Conservation (phyloP, 345 rosid species). For the Eucalyptus pauciflora region DNA sequence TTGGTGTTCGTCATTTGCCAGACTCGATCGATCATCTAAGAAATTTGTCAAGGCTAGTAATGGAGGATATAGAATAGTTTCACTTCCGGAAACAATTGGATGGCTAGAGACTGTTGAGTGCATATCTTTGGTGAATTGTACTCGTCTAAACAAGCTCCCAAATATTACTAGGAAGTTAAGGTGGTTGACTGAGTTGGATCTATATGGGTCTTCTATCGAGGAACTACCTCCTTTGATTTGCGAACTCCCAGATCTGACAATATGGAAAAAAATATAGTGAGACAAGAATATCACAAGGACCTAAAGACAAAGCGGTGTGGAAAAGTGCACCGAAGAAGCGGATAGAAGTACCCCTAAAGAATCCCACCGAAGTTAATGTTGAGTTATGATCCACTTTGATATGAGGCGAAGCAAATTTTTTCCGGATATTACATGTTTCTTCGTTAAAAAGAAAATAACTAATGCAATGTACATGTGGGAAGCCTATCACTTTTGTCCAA, state of each 20-base stretch:
- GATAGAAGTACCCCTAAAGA: not conserved
- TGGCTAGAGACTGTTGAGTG: fast-evolving
- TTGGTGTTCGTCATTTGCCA: fast-evolving
- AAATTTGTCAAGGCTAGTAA: no score
- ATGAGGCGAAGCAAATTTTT: fast-evolving
- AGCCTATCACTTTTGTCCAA: fast-evolving
- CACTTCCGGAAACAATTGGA: fast-evolving
- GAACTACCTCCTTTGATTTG: fast-evolving
- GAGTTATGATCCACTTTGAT: not conserved
- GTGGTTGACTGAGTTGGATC: no score
- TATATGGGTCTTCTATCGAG: no score
- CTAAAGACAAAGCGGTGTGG: not conserved
- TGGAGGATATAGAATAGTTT: no score
- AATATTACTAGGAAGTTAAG: no score
- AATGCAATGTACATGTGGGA: not conserved
- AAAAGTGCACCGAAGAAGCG: fast-evolving
- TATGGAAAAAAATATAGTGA: fast-evolving
- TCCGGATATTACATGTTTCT: not conserved
- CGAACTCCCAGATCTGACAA: fast-evolving
- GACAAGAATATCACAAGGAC: fast-evolving
- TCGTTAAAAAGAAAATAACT: not conserved
- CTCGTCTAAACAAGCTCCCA: fast-evolving
- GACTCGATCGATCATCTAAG: fast-evolving
- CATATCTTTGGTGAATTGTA: no score
- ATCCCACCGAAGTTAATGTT: not conserved